A percentile compares a stretch with the other conserved stretches of the same genome.
Conservation (phyloP, 345 rosid species). For the Crucihimalaya himalaica region DNA sequence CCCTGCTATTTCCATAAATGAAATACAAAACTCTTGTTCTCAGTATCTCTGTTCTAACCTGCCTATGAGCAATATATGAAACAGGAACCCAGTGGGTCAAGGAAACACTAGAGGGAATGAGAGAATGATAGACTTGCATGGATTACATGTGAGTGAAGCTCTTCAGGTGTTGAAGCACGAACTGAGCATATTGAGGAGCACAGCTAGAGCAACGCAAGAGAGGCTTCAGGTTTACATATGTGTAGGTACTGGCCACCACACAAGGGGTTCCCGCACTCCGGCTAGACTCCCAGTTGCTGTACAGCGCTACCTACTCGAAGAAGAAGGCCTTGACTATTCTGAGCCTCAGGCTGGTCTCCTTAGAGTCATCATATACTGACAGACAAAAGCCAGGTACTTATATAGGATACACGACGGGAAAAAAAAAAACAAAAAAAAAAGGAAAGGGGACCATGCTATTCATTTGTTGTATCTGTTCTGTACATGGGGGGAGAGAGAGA, state of each 20-base stretch:
- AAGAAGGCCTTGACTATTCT: conserved; percentile 79
- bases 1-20: not conserved
- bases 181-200: conserved; percentile 65
- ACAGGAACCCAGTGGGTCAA: conserved; percentile 74
- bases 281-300: conserved; percentile 93
- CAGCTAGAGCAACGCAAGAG: conserved; percentile 75
- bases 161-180: conserved; percentile 84
- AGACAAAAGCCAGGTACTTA: conserved; percentile 32
- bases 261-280: conserved; percentile 86
- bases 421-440: not conserved
- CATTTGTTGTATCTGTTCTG: conserved; percentile 47
- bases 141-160: conserved; percentile 91
- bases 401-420: conserved; percentile 26
- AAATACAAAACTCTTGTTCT: not conserved
- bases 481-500: conserved; percentile 34
- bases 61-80: conserved; percentile 20
- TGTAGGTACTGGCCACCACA: conserved; percentile 96
- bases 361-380: conserved; percentile 80
- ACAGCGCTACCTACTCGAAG: conserved; percentile 87
- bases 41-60: conserved; percentile 29
- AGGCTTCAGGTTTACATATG: conserved; percentile 87
- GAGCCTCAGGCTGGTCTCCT: conserved; percentile 98
- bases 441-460: conserved; percentile 6
- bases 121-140: conserved; percentile 96
- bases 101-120: conserved; percentile 78